phyloP scores from a whole-genome alignment of 345 rosid genomes.

The Capsella bursapastoris region DNA sequence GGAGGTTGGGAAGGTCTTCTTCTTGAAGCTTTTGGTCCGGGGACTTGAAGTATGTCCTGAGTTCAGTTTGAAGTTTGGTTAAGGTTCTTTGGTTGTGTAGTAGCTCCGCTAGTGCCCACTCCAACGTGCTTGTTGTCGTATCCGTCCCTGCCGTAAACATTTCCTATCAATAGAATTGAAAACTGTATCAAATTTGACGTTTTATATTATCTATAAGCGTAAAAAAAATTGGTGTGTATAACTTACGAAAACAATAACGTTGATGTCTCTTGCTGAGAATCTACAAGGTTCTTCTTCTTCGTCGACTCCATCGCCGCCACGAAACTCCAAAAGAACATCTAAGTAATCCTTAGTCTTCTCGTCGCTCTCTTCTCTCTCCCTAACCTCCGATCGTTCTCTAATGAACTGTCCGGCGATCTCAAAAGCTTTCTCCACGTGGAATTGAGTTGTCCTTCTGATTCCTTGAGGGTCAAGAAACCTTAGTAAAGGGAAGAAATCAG shows the following conservation, averaged over 20 bases:
- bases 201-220: too few species aligned
- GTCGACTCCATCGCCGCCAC: conserved; percentile 55
- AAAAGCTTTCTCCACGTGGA: conserved; percentile 66
- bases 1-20: conserved; percentile 59
- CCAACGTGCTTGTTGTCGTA: conserved; percentile 83
- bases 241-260: conserved; percentile 71
- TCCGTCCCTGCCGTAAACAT: conserved; percentile 90
- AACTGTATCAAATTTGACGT: background rate
- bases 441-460: conserved; percentile 63
- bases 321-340: conserved; percentile 82
- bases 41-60: conserved; percentile 47
- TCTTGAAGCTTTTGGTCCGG: conserved; percentile 56
- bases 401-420: conserved; percentile 66
- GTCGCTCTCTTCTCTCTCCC: conserved; percentile 1
- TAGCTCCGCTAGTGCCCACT: conserved; percentile 93
- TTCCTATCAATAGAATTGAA: conserved; percentile 47
- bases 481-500: conserved; percentile 71
- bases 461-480: conserved; percentile 78
- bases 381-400: conserved; percentile 54
- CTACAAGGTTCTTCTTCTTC: conserved; percentile 51
- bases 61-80: conserved; percentile 58
- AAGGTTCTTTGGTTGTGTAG: conserved; percentile 56
- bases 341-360: conserved; percentile 63
- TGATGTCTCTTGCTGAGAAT: conserved; percentile 65
- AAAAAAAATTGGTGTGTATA: background rate